Base-by-base conservation (phyloP, 495 filamentous ascomycete species). In the Penicillium verhagenii region DNA sequence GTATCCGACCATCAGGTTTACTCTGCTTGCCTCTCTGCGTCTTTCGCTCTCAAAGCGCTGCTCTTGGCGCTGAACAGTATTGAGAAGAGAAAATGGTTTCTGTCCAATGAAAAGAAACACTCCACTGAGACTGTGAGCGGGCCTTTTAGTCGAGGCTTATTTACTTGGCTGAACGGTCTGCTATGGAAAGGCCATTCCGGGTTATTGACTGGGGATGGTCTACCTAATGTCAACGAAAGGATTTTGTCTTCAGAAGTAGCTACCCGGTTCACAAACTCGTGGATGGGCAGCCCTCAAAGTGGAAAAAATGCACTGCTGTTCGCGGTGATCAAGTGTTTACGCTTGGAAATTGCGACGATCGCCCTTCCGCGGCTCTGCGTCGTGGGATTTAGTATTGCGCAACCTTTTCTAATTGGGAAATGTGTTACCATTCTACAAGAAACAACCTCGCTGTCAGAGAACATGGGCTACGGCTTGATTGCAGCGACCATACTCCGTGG, bases 401-500 rank as follows among this genome's bases (percentile, higher is more conserved):
- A 86, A 57, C 82, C 84, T 4, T 80, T 87, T 45, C 65, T 87
- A 19, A 75, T 87, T 24, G 68, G 77, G 40, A 68, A 68, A 20
- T 66, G 77, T 0, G 61, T 82, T 51, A 57, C 18, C 65, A 69
- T 47, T 64, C 72, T 28, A 31, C 66, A 25, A 39, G 65, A 51
- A 65, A 76, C 7, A 51, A 43, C 5, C 57, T 54, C 20, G 47
- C 29, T 61, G 48, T 63, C n/a, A 63, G 46, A n/a, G 9, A 75
- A 82, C 51, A 53, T 71, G 31, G 76, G 82, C 6, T 82, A 83
- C 58, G 83, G 82, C 14, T 66, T 85, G 50, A 81, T 86, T 56
- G 82, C 75, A 24, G 83, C 81, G 8, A 82, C 78, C 19, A 82
- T 81, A 76, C 52, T 73, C 9, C 72, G 83, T 9, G 82, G 79